These are phyloP conservation scores for Kodamaea sagamina DNA, from an alignment of 805 yeast species.

Conservation along the genomic window DNA sequence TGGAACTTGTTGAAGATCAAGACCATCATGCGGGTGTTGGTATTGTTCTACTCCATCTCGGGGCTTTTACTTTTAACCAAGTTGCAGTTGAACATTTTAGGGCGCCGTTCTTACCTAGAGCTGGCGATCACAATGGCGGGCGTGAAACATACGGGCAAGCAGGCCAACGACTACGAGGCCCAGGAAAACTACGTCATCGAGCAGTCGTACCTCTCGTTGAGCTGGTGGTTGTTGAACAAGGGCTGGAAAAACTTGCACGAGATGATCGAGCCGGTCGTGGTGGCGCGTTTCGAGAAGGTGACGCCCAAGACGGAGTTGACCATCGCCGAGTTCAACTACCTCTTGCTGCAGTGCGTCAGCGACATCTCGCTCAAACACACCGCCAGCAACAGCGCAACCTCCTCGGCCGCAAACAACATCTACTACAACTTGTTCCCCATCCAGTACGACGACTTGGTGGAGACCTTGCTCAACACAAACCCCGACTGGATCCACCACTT, in stretches of 20 bases:
- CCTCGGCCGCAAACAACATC: slow-evolving; percentile 10
- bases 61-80: slow-evolving; percentile 76
- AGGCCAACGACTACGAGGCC: slow-evolving; percentile 20
- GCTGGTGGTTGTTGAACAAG: slow-evolving; percentile 91
- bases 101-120: slow-evolving; percentile 81
- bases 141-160: slow-evolving; percentile 17
- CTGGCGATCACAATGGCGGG: slow-evolving; percentile 75
- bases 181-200: slow-evolving; percentile 58
- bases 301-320: slow-evolving; percentile 75
- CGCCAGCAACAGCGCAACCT: slow-evolving; percentile 7
- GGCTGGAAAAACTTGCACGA: slow-evolving; percentile 70
- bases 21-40: slow-evolving; percentile 70
- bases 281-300: slow-evolving; percentile 57
- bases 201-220: slow-evolving; percentile 79
- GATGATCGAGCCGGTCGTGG: slow-evolving; percentile 57
- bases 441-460: slow-evolving; percentile 40
- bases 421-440: slow-evolving; percentile 34
- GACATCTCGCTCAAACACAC: slow-evolving; percentile 14
- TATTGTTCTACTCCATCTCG: slow-evolving; percentile 68
- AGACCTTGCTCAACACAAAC: slow-evolving; percentile 50
- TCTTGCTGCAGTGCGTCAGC: slow-evolving; percentile 22
- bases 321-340: slow-evolving; percentile 57
- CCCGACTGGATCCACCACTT: slow-evolving; percentile 42
- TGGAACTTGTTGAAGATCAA: slow-evolving; percentile 83
- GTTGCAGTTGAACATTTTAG: slow-evolving; percentile 83